Percentiles rank a stretch among this genome's conserved stretches.
Conservation (phyloP, 176 grass and related monocot genomes). For the Rhipidocladum racemiflorum region DNA sequence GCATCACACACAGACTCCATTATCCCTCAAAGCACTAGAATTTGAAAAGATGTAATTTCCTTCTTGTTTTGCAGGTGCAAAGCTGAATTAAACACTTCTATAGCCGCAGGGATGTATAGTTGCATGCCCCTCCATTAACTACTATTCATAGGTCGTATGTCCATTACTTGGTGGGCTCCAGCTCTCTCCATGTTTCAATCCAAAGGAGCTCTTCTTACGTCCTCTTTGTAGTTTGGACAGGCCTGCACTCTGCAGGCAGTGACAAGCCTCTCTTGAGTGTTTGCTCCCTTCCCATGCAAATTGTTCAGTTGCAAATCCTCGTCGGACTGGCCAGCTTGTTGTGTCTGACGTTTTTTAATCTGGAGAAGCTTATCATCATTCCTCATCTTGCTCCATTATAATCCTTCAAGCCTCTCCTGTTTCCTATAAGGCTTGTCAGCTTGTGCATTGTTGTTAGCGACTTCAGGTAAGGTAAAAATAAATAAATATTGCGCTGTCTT, state of each 20-base stretch:
- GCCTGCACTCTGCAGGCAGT: not conserved
- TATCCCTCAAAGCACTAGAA: not conserved
- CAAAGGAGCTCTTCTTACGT: not conserved
- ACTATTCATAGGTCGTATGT: not conserved
- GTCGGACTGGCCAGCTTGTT: not conserved
- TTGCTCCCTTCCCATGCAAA: not conserved
- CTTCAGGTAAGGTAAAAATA: not conserved
- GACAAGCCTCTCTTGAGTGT: not conserved
- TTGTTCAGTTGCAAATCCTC: not conserved
- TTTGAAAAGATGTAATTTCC: not conserved
- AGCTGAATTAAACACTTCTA: not conserved
- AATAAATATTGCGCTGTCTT: not conserved
- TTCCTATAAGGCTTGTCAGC: slow-evolving; percentile 7
- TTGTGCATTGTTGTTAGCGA: slow-evolving; percentile 10
- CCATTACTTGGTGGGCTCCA: not conserved
- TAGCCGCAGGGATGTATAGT: not conserved
- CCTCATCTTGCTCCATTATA: not conserved
- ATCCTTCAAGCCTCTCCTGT: not conserved
- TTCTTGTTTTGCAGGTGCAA: not conserved
- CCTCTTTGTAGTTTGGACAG: not conserved
- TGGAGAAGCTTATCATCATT: not conserved
- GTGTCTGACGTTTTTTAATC: not conserved
- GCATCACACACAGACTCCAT: too few relatives aligned
- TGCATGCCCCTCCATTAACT: not conserved
- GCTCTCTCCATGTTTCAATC: not conserved